phyloP scores from a whole-genome alignment of 257 asterid genomes.

The Nicotiana tomentosiformis region DNA sequence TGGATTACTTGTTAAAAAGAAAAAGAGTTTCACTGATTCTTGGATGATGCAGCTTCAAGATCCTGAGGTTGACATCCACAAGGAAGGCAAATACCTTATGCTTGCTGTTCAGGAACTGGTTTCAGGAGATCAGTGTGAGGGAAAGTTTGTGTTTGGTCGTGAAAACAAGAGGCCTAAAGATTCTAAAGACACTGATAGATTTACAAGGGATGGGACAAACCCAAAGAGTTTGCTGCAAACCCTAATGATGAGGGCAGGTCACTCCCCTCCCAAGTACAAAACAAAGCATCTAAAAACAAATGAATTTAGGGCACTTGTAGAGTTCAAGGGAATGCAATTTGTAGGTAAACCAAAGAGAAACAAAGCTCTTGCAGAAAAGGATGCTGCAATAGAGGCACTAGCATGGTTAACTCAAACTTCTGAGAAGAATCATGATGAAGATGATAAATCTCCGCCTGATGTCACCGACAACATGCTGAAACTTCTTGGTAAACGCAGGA shows the following conservation, averaged over 20 bases:
- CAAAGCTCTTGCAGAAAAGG: constrained; percentile 83
- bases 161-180: constrained; percentile 63
- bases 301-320: constrained; percentile 86
- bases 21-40: background rate
- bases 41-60: constrained; percentile 60
- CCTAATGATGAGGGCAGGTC: constrained; percentile 94
- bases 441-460: constrained; percentile 58
- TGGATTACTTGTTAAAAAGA: background rate
- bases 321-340: constrained; percentile 97
- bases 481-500: constrained; percentile 66
- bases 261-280: constrained; percentile 94
- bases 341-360: constrained; percentile 91
- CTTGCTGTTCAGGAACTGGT: constrained; percentile 86
- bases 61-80: constrained; percentile 77
- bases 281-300: constrained; percentile 93
- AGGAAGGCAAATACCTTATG: constrained; percentile 92
- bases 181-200: constrained; percentile 46
- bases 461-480: constrained; percentile 90
- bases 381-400: constrained; percentile 91
- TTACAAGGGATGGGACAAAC: constrained; percentile 81
- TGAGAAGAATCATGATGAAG: constrained; percentile 43
- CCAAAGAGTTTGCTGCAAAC: constrained; percentile 97
- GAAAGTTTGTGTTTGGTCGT: constrained; percentile 92
- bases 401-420: constrained; percentile 93
- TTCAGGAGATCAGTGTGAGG: constrained; percentile 87